phyloP scores from a whole-genome alignment of 495 filamentous ascomycete genomes.

The Xylaria bambusicola region DNA sequence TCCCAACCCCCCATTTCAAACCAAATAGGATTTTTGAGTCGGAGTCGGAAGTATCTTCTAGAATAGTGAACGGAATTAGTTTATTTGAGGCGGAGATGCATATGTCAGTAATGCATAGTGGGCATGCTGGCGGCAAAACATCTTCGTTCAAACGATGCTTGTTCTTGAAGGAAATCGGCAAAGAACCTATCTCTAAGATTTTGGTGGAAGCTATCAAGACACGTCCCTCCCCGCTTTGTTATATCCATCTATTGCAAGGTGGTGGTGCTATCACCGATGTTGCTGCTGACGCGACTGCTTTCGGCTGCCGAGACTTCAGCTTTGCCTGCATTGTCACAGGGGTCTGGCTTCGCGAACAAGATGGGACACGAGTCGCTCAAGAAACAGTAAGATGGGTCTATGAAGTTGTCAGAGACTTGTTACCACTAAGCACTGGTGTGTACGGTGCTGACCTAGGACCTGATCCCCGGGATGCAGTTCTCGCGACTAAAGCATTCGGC shows the following conservation, averaged over 20 bases:
- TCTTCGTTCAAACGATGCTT: conserved; percentile 67
- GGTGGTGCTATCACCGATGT: conserved; percentile 56
- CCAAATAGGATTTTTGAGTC: too few species aligned
- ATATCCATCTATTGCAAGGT: conserved; percentile 65
- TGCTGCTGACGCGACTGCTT: conserved; percentile 54
- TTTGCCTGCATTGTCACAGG: conserved; percentile 67
- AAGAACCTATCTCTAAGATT: conserved; percentile 35
- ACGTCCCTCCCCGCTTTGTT: conserved; percentile 59
- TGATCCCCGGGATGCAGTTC: conserved; percentile 56
- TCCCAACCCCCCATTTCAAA: too few species aligned
- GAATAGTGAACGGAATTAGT: conserved; percentile 49
- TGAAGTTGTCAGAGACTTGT: conserved; percentile 45
- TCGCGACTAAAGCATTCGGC: conserved; percentile 61
- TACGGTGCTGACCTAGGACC: conserved; percentile 66
- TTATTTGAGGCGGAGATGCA: conserved; percentile 65
- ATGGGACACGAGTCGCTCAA: conserved; percentile 49
- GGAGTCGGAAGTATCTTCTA: conserved; percentile 35
- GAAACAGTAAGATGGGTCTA: conserved; percentile 60
- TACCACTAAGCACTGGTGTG: conserved; percentile 55
- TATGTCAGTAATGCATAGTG: conserved; percentile 61
- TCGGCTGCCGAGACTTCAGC: conserved; percentile 65
- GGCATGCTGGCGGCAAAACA: conserved; percentile 59
- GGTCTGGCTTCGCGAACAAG: conserved; percentile 60
- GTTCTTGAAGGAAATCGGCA: conserved; percentile 57
- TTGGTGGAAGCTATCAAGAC: conserved; percentile 50